Conservation (phyloP, 2,329 filamentous ascomycete genomes). For the Gyromitra esculenta region DNA sequence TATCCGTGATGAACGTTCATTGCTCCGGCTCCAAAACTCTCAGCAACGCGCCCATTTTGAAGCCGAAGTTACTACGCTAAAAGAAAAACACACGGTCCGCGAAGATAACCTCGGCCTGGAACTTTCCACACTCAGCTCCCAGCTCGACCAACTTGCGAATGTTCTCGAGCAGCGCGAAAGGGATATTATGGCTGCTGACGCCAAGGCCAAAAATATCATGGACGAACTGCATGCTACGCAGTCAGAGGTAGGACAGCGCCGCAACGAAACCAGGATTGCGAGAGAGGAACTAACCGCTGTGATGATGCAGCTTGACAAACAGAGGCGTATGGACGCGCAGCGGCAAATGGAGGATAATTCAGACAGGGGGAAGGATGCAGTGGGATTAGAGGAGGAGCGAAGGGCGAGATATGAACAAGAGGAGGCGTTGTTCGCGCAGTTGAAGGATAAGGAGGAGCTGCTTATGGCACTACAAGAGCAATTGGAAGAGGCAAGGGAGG, state of each 20-base stretch:
- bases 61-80: constrained; percentile 45
- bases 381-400: constrained; percentile 56
- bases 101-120: constrained; percentile 48
- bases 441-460: constrained; percentile 63
- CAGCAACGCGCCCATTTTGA: constrained; percentile 78
- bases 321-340: constrained; percentile 55
- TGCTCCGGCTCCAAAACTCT: constrained; percentile 90
- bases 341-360: constrained; percentile 45
- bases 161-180: constrained; percentile 49
- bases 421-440: constrained; percentile 51
- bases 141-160: constrained; percentile 51
- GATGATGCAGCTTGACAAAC: constrained; percentile 62
- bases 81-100: constrained; percentile 36
- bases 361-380: constrained; percentile 55
- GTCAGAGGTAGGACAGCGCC: constrained; percentile 69
- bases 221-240: constrained; percentile 70
- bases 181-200: constrained; percentile 59
- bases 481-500: constrained; percentile 59
- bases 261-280: constrained; percentile 61
- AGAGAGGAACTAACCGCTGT: constrained; percentile 62
- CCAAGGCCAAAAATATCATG: constrained; percentile 63
- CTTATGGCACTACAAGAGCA: constrained; percentile 63
- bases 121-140: constrained; percentile 61
- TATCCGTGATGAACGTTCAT: constrained; percentile 86
- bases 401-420: constrained; percentile 45